These are phyloP conservation scores for Typha latifolia DNA, from an alignment of 176 grass and related monocot genomes.

Conservation along the genomic window DNA sequence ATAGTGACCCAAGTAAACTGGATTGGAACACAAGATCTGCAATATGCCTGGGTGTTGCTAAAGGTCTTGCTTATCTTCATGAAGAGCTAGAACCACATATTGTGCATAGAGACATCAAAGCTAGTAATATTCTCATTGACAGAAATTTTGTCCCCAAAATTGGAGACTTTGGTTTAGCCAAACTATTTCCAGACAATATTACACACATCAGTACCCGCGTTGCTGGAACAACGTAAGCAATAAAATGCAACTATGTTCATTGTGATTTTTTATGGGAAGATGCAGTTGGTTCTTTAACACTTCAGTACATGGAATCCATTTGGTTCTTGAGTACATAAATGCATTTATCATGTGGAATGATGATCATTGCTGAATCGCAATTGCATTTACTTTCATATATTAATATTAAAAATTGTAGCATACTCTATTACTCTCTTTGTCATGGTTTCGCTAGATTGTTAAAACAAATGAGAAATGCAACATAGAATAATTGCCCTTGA, in stretches of 20 bases:
- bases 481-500: too few relatives aligned
- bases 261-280: not conserved
- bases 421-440: too few relatives aligned
- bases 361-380: too few relatives aligned
- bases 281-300: not conserved
- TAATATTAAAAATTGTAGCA: too few relatives aligned
- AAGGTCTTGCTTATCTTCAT: conserved; percentile 67
- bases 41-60: conserved; percentile 61
- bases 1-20: conserved; percentile 56
- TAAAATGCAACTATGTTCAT: not conserved
- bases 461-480: too few relatives aligned
- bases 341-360: too few relatives aligned
- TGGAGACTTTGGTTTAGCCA: conserved; percentile 89
- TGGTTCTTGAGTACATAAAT: too few relatives aligned
- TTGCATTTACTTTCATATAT: too few relatives aligned
- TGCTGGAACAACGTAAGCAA: conserved; percentile 91
- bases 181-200: conserved; percentile 92
- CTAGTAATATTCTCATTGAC: conserved; percentile 89
- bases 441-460: too few relatives aligned
- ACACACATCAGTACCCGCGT: conserved; percentile 92
- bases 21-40: conserved; percentile 66
- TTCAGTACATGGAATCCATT: too few relatives aligned
- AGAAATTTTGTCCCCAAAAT: conserved; percentile 61
- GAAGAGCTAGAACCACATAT: conserved; percentile 67
- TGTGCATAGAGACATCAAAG: conserved; percentile 95